Conservation (phyloP, 495 filamentous ascomycete genomes). For the Astrocystis sublimbata region DNA sequence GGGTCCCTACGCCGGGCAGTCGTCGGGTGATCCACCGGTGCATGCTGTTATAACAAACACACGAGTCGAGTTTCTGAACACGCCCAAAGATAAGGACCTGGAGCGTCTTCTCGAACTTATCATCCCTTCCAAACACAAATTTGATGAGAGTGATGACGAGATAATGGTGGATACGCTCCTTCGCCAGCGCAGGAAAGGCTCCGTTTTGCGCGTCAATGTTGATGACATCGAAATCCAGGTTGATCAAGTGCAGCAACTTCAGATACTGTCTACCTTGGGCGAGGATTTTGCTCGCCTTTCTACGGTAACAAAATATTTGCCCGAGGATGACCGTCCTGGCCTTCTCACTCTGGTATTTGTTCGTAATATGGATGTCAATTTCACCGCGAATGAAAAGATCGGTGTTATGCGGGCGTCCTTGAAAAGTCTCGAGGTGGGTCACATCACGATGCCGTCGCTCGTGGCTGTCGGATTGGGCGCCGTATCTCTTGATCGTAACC, state of each 20-base stretch:
- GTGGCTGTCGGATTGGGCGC: constrained; percentile 69
- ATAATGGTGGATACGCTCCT: constrained; percentile 92
- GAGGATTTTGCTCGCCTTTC: constrained; percentile 79
- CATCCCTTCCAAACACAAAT: constrained; percentile 88
- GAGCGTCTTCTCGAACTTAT: constrained; percentile 80
- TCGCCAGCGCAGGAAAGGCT: constrained; percentile 84
- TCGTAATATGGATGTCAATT: constrained; percentile 56
- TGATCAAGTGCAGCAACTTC: constrained; percentile 59
- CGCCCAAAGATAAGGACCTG: constrained; percentile 78
- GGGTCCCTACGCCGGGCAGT: constrained; percentile 63
- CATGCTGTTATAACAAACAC: constrained; percentile 58
- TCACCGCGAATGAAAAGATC: constrained; percentile 63
- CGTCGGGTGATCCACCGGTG: constrained; percentile 52
- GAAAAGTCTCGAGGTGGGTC: constrained; percentile 68
- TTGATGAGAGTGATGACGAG: constrained; percentile 82
- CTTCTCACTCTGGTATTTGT: constrained; percentile 74
- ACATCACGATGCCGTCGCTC: constrained; percentile 82
- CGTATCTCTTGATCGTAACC: constrained; percentile 62
- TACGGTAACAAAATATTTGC: constrained; percentile 89
- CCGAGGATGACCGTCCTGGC: constrained; percentile 93
- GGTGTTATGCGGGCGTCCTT: constrained; percentile 61
- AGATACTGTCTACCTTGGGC: constrained; percentile 64
- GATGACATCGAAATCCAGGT: constrained; percentile 60
- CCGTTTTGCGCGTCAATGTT: constrained; percentile 73
- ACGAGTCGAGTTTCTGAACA: constrained; percentile 69